A percentile compares a stretch with the other conserved stretches of the same genome.
These are phyloP conservation scores for Coemansia sp. DNA, from an alignment of 192 early-diverging fungal genomes.

Conservation along the genomic window DNA sequence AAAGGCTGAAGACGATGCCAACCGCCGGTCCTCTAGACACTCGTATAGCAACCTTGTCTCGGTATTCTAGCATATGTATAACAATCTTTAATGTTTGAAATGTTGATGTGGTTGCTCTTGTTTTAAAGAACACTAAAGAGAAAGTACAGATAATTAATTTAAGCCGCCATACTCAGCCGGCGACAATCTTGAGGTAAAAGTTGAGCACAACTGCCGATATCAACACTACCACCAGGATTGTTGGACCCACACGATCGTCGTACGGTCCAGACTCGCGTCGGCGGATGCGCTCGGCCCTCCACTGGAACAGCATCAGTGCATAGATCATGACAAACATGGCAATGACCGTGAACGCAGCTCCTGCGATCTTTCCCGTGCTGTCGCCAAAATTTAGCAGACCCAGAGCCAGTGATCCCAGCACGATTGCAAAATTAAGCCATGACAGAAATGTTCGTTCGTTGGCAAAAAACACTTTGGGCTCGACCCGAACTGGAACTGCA, in stretches of 20 bases:
- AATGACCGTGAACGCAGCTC: conserved; percentile 68
- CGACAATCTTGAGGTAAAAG: conserved; percentile 53
- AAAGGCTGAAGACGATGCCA: conserved; percentile 24
- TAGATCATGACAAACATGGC: conserved; percentile 78
- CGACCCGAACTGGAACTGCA: conserved; percentile 73
- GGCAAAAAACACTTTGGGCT: conserved; percentile 93
- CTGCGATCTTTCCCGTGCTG: conserved; percentile 65
- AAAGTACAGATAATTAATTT: neutral
- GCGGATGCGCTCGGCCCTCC: conserved; percentile 69
- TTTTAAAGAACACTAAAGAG: neutral
- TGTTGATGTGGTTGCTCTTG: neutral
- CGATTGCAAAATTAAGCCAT: conserved; percentile 82
- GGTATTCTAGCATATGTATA: conserved; percentile 20
- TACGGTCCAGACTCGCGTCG: conserved; percentile 71
- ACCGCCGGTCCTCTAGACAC: neutral
- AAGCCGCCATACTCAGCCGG: neutral
- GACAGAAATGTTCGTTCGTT: conserved; percentile 92
- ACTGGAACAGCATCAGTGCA: conserved; percentile 73
- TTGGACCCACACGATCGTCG: conserved; percentile 58
- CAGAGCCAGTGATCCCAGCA: conserved; percentile 74
- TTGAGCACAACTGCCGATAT: conserved; percentile 68
- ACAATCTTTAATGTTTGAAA: neutral
- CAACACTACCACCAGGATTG: conserved; percentile 58
- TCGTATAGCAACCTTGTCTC: conserved; percentile 11
- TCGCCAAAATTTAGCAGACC: conserved; percentile 85